phyloP scores from a whole-genome alignment of 139 green algal species.

The Trebouxia sp. region DNA sequence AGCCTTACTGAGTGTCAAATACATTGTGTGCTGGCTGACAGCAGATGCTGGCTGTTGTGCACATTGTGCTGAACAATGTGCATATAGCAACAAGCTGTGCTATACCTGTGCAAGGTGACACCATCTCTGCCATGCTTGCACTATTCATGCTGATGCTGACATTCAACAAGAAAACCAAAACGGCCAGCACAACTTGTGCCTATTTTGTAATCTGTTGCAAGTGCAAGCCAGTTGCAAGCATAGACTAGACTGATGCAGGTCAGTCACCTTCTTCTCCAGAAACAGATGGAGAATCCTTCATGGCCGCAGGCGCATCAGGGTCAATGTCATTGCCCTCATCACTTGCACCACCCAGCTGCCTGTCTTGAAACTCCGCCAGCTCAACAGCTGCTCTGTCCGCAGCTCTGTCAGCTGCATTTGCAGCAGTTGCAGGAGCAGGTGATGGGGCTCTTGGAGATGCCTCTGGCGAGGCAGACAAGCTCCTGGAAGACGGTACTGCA shows the following conservation, averaged over 20 bases:
- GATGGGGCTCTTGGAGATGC: not conserved
- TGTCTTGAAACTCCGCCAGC: not conserved
- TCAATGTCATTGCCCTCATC: constrained; percentile 30
- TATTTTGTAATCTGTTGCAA: no score
- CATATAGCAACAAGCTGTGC: no score
- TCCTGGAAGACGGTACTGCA: not conserved
- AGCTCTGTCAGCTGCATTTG: not conserved
- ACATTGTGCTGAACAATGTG: no score
- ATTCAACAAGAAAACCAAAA: no score
- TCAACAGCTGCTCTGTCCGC: not conserved
- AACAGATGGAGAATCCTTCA: constrained; percentile 57
- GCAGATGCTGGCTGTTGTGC: no score
- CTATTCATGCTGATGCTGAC: no score
- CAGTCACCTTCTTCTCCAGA: constrained; percentile 45
- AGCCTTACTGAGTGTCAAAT: no score
- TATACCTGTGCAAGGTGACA: no score
- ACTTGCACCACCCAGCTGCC: not conserved
- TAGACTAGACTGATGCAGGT: not conserved
- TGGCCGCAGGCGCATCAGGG: constrained; percentile 40
- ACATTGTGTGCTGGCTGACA: no score
- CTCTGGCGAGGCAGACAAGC: not conserved
- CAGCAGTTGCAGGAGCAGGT: not conserved
- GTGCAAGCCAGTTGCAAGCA: no score
- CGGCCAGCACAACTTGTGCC: no score
- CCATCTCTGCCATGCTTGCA: no score